phyloP scores from a whole-genome alignment of 176 grass and related monocot genomes.

The Pontederia paniculata region DNA sequence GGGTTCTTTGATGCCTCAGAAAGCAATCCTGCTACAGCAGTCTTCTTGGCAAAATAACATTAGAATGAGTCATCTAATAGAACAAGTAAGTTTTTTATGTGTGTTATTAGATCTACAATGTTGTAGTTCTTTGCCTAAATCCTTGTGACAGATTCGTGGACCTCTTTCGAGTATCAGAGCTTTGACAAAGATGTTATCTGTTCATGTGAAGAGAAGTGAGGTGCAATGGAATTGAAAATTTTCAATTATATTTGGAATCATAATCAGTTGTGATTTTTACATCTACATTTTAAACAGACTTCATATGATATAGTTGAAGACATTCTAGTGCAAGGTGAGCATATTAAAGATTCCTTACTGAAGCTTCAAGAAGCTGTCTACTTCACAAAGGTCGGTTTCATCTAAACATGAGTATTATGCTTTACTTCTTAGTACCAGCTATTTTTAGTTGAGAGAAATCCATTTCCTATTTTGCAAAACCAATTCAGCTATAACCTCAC shows the following conservation, averaged over 20 bases:
- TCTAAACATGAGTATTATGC: not conserved
- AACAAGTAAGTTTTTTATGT: slow-evolving; percentile 39
- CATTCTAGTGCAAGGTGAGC: slow-evolving; percentile 63
- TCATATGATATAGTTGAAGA: slow-evolving; percentile 70
- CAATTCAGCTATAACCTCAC: too few species aligned
- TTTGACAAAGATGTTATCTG: slow-evolving; percentile 57
- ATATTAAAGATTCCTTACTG: slow-evolving; percentile 62
- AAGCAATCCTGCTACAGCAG: slow-evolving; percentile 65
- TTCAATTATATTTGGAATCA: not conserved
- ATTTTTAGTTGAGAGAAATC: too few species aligned
- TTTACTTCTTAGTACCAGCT: not conserved
- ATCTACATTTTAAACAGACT: slow-evolving; percentile 36
- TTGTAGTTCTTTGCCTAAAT: not conserved
- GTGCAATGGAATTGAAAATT: slow-evolving; percentile 17
- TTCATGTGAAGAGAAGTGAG: slow-evolving; percentile 47
- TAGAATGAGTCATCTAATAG: slow-evolving; percentile 67
- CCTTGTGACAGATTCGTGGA: slow-evolving; percentile 45
- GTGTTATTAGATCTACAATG: slow-evolving; percentile 9
- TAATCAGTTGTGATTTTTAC: not conserved
- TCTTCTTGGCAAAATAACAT: slow-evolving; percentile 78
- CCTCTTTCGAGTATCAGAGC: slow-evolving; percentile 61
- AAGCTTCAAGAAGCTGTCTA: slow-evolving; percentile 67
- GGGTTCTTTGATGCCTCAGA: slow-evolving; percentile 27
- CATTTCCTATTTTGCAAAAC: too few species aligned
- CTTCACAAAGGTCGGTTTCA: slow-evolving; percentile 53